Evolutionary conservation across 2,329 filamentous ascomycete genomes (phyloP).

Genomic region (Aspergillus neotritici): DNA sequence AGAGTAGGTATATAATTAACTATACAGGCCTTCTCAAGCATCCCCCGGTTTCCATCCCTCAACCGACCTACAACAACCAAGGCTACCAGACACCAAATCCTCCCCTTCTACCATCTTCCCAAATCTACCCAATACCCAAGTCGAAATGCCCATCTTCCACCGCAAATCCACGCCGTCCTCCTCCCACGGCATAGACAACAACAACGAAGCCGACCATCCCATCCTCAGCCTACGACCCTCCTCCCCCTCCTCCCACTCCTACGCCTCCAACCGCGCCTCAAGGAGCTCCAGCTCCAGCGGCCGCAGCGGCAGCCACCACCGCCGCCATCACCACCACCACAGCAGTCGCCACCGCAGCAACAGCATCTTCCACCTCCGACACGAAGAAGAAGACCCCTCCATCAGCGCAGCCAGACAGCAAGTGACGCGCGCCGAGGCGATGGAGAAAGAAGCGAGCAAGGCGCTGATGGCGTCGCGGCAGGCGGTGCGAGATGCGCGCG

Average conservation of each 20-base stretch:
- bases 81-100: no score
- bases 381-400: constrained; percentile 53
- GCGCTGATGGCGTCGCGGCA: constrained; percentile 55
- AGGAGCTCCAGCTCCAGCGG: constrained; percentile 16
- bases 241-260: constrained; percentile 35
- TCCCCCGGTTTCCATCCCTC: no score
- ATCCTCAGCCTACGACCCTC: constrained; percentile 19
- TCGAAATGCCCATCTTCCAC: constrained; percentile 23
- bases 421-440: constrained; percentile 57
- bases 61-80: no score
- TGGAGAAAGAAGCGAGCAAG: constrained; percentile 60
- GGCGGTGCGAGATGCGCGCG: constrained; percentile 58
- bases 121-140: not conserved
- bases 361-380: constrained; percentile 28
- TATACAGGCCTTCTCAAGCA: no score
- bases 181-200: constrained; percentile 16
- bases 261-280: constrained; percentile 16
- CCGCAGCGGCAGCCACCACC: constrained; percentile 4
- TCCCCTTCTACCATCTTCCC: no score
- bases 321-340: not conserved
- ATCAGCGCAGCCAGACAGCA: constrained; percentile 58
- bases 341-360: not conserved
- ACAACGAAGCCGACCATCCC: constrained; percentile 14
- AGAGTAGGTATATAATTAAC: no score
- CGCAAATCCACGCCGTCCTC: constrained; percentile 20